Evolutionary conservation across 371 early-diverging fungal species (phyloP).

Genomic region (Apophysomyces ossiformis): DNA sequence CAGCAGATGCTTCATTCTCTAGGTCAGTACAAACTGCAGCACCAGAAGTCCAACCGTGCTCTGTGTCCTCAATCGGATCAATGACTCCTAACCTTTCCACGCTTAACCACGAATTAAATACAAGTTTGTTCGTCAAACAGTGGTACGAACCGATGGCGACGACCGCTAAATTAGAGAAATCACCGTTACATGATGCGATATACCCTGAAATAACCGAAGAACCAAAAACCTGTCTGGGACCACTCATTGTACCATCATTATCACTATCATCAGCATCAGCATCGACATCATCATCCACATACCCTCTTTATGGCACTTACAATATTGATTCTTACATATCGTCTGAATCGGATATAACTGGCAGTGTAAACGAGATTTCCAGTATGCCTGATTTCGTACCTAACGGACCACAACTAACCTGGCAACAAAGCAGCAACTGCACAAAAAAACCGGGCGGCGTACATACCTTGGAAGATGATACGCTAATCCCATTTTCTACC

Average conservation of each 20-base stretch:
- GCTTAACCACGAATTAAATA: background rate
- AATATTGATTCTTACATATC: background rate
- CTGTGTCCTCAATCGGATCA: background rate
- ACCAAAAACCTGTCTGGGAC: background rate
- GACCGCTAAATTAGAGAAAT: background rate
- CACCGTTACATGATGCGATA: background rate
- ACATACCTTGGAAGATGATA: background rate
- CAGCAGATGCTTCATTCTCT: too few species aligned
- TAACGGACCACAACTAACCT: slow-evolving; percentile 1
- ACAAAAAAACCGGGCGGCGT: background rate
- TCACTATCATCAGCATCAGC: slow-evolving; percentile 3
- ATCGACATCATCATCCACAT: background rate
- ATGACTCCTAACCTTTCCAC: background rate
- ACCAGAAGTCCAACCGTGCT: background rate
- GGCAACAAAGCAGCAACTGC: slow-evolving; percentile 2
- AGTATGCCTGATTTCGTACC: background rate
- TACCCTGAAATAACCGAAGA: background rate
- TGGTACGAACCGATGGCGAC: slow-evolving; percentile 2
- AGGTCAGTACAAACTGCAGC: background rate
- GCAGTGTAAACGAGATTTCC: background rate
- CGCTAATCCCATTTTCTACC: background rate
- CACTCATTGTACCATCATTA: slow-evolving; percentile 1
- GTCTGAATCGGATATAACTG: background rate
- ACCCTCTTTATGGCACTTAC: background rate
- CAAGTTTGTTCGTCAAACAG: background rate